Conservation (phyloP, 306 rosid genomes). For the Myrica gale region DNA sequence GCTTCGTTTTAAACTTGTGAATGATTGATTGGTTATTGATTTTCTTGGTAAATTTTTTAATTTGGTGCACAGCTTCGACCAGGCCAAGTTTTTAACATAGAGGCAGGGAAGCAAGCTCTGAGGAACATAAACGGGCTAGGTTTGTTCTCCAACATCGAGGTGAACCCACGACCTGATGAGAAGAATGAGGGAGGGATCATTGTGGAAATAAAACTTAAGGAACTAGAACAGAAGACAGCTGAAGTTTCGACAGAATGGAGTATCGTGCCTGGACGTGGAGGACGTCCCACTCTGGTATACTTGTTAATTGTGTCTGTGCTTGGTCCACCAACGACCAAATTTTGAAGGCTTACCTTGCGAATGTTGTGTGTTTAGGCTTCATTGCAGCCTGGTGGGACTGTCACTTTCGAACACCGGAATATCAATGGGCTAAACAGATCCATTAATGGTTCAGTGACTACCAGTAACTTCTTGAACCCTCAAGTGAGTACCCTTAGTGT, state of each 20-base stretch:
- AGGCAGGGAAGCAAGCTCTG: slow-evolving; percentile 98
- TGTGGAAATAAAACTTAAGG: slow-evolving; percentile 89
- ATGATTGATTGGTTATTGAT: background rate
- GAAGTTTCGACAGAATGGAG: slow-evolving; percentile 97
- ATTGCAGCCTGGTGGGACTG: slow-evolving; percentile 93
- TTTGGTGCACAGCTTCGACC: slow-evolving; percentile 66
- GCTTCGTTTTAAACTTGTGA: background rate
- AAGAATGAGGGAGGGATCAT: slow-evolving; percentile 88
- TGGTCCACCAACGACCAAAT: background rate
- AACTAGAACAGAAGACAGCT: slow-evolving; percentile 87
- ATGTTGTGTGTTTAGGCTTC: slow-evolving; percentile 67
- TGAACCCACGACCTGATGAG: slow-evolving; percentile 94
- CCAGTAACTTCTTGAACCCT: slow-evolving; percentile 81
- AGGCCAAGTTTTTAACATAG: slow-evolving; percentile 75
- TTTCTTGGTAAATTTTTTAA: slow-evolving; percentile 35
- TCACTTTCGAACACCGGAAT: slow-evolving; percentile 83
- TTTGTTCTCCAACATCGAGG: slow-evolving; percentile 93
- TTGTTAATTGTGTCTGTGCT: slow-evolving; percentile 11
- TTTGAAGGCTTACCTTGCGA: slow-evolving; percentile 16
- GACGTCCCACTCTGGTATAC: slow-evolving; percentile 83
- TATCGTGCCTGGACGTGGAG: slow-evolving; percentile 93
- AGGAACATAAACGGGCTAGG: slow-evolving; percentile 83
- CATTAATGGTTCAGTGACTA: slow-evolving; percentile 69
- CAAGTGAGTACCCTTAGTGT: slow-evolving; percentile 47
- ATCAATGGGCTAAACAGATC: slow-evolving; percentile 84